A percentile compares a stretch with the other conserved stretches of the same genome.
Conservation (phyloP, 2,329 filamentous ascomycete genomes). For the Apiospora malaysiana region DNA sequence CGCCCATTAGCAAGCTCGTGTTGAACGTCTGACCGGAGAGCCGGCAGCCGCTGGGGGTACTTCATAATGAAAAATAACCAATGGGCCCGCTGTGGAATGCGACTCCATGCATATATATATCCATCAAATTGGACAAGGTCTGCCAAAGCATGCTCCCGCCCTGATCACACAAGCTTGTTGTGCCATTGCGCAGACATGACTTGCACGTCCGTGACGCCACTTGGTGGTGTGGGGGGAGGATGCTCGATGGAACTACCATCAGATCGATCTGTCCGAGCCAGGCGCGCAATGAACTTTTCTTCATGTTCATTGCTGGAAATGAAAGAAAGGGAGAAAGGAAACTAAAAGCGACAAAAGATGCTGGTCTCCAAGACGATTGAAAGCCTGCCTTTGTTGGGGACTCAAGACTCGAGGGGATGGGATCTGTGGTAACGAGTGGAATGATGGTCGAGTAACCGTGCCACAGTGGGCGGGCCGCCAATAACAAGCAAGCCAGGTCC, state of each 20-base stretch:
- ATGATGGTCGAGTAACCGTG: slow-evolving; percentile 18
- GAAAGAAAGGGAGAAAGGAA: not conserved
- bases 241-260: slow-evolving; percentile 1
- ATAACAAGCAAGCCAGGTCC: not conserved
- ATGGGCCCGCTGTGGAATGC: slow-evolving; percentile 7
- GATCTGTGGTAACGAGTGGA: slow-evolving; percentile 15
- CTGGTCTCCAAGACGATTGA: not conserved
- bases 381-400: slow-evolving; percentile 4
- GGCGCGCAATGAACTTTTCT: not conserved
- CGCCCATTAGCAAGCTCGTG: not conserved
- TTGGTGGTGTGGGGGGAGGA: not conserved
- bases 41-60: not conserved
- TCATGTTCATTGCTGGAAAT: not conserved
- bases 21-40: not conserved
- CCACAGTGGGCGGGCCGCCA: slow-evolving; percentile 11
- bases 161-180: not conserved
- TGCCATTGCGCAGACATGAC: slow-evolving; percentile 7
- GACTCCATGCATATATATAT: slow-evolving; percentile 1
- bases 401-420: slow-evolving; percentile 5
- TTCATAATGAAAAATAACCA: not conserved
- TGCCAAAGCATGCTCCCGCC: not conserved
- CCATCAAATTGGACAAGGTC: not conserved
- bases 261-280: not conserved
- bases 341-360: not conserved
- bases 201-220: slow-evolving; percentile 11